A percentile compares a stretch with the other conserved stretches of the same genome.
These are phyloP conservation scores for Draba incana DNA, from an alignment of 345 rosid genomes.

Conservation along the genomic window DNA sequence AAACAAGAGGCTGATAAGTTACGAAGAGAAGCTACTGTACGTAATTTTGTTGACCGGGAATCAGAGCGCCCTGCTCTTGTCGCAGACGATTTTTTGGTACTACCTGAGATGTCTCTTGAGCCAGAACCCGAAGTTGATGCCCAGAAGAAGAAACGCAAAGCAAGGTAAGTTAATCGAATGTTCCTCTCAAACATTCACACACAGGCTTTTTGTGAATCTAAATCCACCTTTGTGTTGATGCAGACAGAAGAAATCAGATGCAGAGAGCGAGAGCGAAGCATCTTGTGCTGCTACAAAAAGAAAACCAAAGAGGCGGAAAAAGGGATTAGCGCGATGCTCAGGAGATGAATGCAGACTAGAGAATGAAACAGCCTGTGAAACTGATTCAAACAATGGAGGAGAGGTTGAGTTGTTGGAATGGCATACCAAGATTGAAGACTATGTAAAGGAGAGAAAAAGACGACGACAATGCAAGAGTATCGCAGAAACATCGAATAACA, in stretches of 20 bases:
- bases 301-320: constrained; percentile 36
- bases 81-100: constrained; percentile 56
- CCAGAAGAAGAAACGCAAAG: constrained; percentile 48
- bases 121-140: constrained; percentile 42
- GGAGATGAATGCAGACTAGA: constrained; percentile 25
- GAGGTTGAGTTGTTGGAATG: constrained; percentile 27
- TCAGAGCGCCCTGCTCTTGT: constrained; percentile 76
- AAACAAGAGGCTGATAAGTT: constrained; percentile 60
- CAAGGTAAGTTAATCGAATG: constrained; percentile 50
- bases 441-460: constrained; percentile 21
- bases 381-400: constrained; percentile 22
- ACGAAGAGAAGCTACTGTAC: constrained; percentile 51
- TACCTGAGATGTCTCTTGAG: constrained; percentile 35
- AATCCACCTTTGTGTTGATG: constrained; percentile 18
- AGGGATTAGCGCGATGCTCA: constrained; percentile 14
- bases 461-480: constrained; percentile 16
- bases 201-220: constrained; percentile 19
- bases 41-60: constrained; percentile 92
- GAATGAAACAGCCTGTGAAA: constrained; percentile 29
- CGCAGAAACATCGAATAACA: constrained; percentile 22
- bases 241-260: constrained; percentile 42
- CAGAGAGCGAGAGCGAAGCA: constrained; percentile 35
- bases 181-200: constrained; percentile 4
- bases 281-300: constrained; percentile 32
- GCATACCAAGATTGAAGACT: constrained; percentile 8